Evolutionary conservation across 805 yeast genomes (phyloP).

Genomic region (Kurtzmaniella cleridarum): DNA sequence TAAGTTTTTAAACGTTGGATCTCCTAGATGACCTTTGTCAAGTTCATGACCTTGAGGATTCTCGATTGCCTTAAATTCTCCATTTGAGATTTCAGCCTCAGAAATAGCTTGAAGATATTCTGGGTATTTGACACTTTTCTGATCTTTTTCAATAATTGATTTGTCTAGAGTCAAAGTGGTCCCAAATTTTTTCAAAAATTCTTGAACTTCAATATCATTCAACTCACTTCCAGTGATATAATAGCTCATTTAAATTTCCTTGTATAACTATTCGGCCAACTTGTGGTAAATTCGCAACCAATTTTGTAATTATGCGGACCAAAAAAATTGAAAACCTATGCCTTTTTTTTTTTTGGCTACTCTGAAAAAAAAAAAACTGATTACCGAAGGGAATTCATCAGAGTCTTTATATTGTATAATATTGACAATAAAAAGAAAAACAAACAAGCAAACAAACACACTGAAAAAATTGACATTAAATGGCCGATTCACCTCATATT

Average conservation of each 20-base stretch:
- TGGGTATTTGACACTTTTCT: slow-evolving; percentile 15
- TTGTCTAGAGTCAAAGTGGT: not conserved
- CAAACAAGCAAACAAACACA: too few relatives aligned
- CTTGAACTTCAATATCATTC: slow-evolving; percentile 1
- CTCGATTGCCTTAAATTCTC: slow-evolving; percentile 12
- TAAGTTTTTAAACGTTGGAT: slow-evolving; percentile 14
- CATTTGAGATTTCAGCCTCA: slow-evolving; percentile 10
- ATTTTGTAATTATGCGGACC: too few relatives aligned
- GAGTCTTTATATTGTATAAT: too few relatives aligned
- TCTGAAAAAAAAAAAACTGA: too few relatives aligned
- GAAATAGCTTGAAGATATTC: slow-evolving; percentile 14
- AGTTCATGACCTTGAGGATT: slow-evolving; percentile 17
- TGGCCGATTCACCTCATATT: too few relatives aligned
- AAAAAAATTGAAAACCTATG: too few relatives aligned
- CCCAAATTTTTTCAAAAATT: not conserved
- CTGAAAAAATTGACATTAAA: too few relatives aligned
- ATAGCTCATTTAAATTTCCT: slow-evolving; percentile 2
- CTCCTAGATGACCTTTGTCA: slow-evolving; percentile 23
- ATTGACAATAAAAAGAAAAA: too few relatives aligned
- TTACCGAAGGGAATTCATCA: too few relatives aligned
- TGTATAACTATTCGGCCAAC: too few relatives aligned
- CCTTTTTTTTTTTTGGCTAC: too few relatives aligned
- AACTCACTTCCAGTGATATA: slow-evolving; percentile 3
- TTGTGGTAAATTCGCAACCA: too few relatives aligned
- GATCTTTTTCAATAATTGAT: slow-evolving; percentile 9